Evolutionary conservation across 805 yeast genomes (phyloP), one percentile per base, ranked within the genome.

Genomic region (Pichia scutulata): DNA sequence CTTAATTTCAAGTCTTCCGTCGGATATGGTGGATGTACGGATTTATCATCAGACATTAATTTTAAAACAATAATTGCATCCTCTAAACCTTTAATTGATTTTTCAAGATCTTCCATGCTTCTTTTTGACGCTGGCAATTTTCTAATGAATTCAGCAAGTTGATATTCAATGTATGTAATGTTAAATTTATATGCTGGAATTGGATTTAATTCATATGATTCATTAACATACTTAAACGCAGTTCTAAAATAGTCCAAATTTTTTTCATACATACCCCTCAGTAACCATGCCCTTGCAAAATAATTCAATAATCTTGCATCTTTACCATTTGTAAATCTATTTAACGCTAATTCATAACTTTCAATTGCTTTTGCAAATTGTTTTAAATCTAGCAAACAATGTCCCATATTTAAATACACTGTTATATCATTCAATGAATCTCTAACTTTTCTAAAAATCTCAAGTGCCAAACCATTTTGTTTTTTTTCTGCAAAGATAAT

Each of bases 281-380:
- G 74, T 55, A 82, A 81, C 97, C 97, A 90, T 2, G 93, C 92
- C 54, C 90, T 78, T 42, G 96, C 96, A 52, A 92, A 73, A 55
- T 86, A 75, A 18, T 89, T 80, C 55, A 84, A 67, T 28, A 87
- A 73, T 59, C 78, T 81, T 0, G 88, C 68, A 61, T 85, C 95
- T 39, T 78, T 75, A 6, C 78, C 77, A 51, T 77, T 77, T 39
- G 82, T 76, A 61, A 76, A 85, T 62, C 84, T 76, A 25, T 76
- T 74, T 52, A 86, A 70, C 0, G 96, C 96, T 59, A 86, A 75
- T 55, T 86, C 92, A 68, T 92, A 93, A 60, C 80, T 78, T 66
- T 93, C 98, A 60, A 90, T 84, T 1, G 97, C 92, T 59, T 89
- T 87, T 2, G 84, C 73, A 61, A 72, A 89, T 63, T 90, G 95